These are phyloP conservation scores for Colletotrichum neosansevieriae DNA, from an alignment of 2,329 filamentous ascomycete genomes.

Conservation along the genomic window DNA sequence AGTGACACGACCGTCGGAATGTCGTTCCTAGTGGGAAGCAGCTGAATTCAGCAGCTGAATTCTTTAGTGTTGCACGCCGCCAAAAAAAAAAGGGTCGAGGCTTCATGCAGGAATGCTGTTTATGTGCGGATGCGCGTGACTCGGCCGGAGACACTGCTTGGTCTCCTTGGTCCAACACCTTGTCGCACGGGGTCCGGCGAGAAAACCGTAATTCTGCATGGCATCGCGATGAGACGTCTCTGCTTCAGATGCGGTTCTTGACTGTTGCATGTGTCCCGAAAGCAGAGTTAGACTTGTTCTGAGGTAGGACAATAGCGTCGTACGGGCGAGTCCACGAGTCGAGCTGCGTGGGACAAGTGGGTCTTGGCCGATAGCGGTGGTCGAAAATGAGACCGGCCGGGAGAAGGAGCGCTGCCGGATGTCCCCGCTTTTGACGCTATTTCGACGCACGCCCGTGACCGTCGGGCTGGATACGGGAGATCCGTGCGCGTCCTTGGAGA, in stretches of 20 bases:
- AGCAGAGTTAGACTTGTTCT: not conserved
- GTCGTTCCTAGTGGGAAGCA: not conserved
- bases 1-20: slow-evolving; percentile 15
- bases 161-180: not conserved
- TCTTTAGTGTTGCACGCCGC: not conserved
- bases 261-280: not conserved
- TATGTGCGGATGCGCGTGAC: not conserved
- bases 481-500: slow-evolving; percentile 8
- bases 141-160: slow-evolving; percentile 18
- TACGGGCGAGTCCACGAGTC: slow-evolving; percentile 1
- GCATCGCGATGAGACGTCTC: not conserved
- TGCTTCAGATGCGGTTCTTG: not conserved
- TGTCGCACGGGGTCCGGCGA: not conserved
- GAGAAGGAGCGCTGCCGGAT: slow-evolving; percentile 27
- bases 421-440: slow-evolving; percentile 26
- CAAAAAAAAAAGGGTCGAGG: not conserved
- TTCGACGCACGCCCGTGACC: slow-evolving; percentile 15
- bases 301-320: slow-evolving; percentile 15
- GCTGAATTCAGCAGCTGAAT: not conserved
- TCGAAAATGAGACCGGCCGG: slow-evolving; percentile 20
- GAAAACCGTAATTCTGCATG: not conserved
- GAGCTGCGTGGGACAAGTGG: slow-evolving; percentile 14
- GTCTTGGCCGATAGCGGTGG: slow-evolving; percentile 32
- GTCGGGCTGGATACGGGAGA: slow-evolving; percentile 25
- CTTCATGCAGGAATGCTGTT: slow-evolving; percentile 22